These are phyloP conservation scores for Aspergillus flavus DNA, from an alignment of 2,329 filamentous ascomycete species.

Conservation along the genomic window DNA sequence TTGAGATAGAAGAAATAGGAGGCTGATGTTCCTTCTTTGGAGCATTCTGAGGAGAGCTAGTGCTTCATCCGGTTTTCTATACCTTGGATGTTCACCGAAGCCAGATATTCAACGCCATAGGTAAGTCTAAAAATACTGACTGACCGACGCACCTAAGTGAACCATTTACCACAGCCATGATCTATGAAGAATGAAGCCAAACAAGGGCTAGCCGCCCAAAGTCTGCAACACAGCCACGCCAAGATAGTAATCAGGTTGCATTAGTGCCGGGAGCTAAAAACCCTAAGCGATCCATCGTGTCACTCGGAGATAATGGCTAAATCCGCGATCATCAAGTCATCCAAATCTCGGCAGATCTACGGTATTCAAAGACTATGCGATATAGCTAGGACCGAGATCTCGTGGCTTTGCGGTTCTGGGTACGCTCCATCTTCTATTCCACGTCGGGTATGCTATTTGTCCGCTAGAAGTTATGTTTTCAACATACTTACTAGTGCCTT, in stretches of 20 bases:
- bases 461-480: neutral
- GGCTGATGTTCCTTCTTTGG: too few species aligned
- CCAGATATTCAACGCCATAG: too few species aligned
- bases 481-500: fast-evolving
- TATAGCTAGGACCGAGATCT: neutral
- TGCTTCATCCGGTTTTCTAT: neutral
- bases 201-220: neutral
- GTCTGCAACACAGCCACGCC: neutral
- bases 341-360: neutral
- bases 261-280: slow-evolving; percentile 9
- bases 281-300: neutral
- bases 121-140: neutral
- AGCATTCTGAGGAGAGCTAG: too few species aligned
- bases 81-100: neutral
- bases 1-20: too few species aligned
- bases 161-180: neutral
- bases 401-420: neutral
- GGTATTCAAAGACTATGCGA: neutral
- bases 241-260: slow-evolving; percentile 14
- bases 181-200: neutral
- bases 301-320: neutral
- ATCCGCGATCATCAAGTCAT: neutral
- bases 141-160: neutral
- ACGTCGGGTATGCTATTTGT: neutral
- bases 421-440: neutral